phyloP scores from a whole-genome alignment of 2,329 filamentous ascomycete species.

The Scedosporium apiospermum region DNA sequence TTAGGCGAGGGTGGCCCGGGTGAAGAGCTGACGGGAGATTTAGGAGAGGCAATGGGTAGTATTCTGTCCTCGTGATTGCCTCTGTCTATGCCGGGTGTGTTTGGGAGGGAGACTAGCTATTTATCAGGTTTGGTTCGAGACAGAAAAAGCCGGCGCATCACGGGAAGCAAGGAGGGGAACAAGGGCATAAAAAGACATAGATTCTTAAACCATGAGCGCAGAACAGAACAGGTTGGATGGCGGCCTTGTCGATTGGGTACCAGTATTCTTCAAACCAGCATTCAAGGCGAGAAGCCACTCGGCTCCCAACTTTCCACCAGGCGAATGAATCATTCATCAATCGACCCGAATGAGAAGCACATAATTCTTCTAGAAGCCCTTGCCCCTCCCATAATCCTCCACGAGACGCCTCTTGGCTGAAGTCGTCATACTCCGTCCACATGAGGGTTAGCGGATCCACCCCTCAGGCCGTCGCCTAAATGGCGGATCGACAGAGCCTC shows the following conservation, averaged over 20 bases:
- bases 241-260: no score
- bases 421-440: neutral
- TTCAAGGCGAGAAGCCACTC: neutral
- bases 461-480: neutral
- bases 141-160: neutral
- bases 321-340: neutral
- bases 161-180: neutral
- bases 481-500: conserved; percentile 1
- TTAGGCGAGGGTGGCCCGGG: no score
- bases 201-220: neutral
- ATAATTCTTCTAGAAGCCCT: neutral
- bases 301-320: neutral
- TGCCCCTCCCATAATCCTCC: neutral
- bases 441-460: neutral
- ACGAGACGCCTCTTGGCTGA: neutral
- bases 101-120: neutral
- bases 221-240: neutral
- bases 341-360: neutral
- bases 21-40: no score
- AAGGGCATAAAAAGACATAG: neutral
- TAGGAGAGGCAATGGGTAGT: no score
- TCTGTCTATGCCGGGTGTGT: no score
- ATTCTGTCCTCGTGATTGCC: no score
- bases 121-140: neutral
- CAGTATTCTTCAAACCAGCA: no score